These are phyloP conservation scores for Didymella sp. DNA, from an alignment of 2,329 filamentous ascomycete genomes.

Conservation along the genomic window DNA sequence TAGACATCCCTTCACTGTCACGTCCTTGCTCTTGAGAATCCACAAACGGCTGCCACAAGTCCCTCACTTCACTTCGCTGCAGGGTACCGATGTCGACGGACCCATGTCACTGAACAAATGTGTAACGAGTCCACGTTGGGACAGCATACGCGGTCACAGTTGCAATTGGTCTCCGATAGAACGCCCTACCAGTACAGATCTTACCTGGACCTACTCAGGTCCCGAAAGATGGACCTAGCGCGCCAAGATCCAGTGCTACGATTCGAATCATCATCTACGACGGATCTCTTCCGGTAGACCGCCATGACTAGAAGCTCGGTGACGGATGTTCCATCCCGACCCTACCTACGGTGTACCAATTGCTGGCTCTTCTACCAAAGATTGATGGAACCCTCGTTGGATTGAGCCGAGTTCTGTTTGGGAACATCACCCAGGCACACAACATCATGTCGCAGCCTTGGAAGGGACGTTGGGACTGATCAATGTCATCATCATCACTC, in stretches of 20 bases:
- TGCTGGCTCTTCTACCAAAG: not conserved
- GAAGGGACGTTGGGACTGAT: not conserved
- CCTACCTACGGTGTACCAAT: not conserved
- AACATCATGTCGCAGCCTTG: not conserved
- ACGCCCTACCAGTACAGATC: not conserved
- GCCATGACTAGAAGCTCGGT: not conserved
- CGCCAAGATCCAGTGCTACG: not conserved
- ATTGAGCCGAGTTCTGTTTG: not conserved
- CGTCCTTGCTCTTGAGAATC: not conserved
- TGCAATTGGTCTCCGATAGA: not conserved
- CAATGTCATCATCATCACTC: not conserved
- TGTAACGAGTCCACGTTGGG: constrained; percentile 2
- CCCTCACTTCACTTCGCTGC: not conserved
- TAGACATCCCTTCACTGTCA: not conserved
- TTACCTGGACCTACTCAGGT: not conserved
- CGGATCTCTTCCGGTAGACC: not conserved
- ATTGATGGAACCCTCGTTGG: not conserved
- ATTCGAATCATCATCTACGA: not conserved
- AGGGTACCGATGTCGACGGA: constrained; percentile 1
- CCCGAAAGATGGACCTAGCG: not conserved
- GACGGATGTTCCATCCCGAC: not conserved
- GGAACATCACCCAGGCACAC: not conserved
- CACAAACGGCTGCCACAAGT: not conserved
- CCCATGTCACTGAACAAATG: not conserved
- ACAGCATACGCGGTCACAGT: not conserved